Base-by-base conservation (phyloP, 169 alveolate species). In the Plasmodium fragile region DNA sequence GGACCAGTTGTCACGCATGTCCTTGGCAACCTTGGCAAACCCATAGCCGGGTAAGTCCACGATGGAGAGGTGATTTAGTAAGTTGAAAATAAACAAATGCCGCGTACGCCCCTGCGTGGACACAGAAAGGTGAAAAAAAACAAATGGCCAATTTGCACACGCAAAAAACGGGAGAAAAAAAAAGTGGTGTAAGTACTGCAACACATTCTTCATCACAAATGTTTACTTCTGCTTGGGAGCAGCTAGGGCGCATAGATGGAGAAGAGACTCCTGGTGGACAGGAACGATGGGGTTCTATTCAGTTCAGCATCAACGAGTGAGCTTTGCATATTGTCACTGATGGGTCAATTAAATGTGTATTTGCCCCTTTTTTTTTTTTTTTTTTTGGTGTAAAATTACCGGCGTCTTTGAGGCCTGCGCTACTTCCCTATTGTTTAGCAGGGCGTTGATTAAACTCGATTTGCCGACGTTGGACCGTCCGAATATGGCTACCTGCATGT, bases 381-480 rank as follows among this genome's bases (percentile, higher is more conserved):
- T 13, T 4, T 69, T 16, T 65, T 25, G 28, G n/a, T 69, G 28
- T 71, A 90, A 65, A 65, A 65, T 65, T 91, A 96, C 98, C 55
- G 98, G 98, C n/a, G 93, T 96, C 59, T 87, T 81, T 22, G 98
- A 96, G 3, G 96, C 96, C 18, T 97, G 98, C 4, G 98, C 98
- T 6, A 97, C 97, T 71, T 95, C 94, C 79, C 96, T 72, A 90
- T 97, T 95, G 77, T 97, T 96, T 45, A 98, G 77, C 8, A 98
- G 95, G 25, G 98, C 95, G 95, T 98, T 98, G 36, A 98, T 98
- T 70, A 98, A 96, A 65, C 99, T 95, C 10, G 99, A 97, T 93
- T 98, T 98, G 1, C 99, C 99, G 22, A 96, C 98, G 92, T 98
- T 98, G 22, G 99, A 98, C 39, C 98, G 92, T 4, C 99, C 99